Evolutionary conservation across 2,329 filamentous ascomycete genomes (phyloP).

Genomic region (Pseudonectria foliicola): DNA sequence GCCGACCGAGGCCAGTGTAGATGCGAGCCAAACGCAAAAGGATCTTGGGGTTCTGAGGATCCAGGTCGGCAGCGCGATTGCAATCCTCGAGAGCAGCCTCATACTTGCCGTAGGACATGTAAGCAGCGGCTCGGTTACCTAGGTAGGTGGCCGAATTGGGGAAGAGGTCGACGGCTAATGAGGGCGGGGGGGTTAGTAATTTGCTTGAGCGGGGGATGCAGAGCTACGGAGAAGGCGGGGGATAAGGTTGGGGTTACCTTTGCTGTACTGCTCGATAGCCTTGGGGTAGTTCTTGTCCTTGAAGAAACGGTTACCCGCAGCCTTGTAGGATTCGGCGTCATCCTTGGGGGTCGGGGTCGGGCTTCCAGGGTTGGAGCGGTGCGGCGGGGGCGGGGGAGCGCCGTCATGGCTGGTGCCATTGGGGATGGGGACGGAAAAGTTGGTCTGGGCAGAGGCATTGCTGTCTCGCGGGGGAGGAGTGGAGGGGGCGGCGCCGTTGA

Average conservation of each 20-base stretch:
- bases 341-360: slow-evolving; percentile 50
- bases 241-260: slow-evolving; percentile 53
- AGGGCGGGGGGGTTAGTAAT: slow-evolving; percentile 12
- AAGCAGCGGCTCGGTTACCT: slow-evolving; percentile 90
- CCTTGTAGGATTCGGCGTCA: slow-evolving; percentile 87
- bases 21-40: slow-evolving; percentile 82
- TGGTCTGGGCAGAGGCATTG: slow-evolving; percentile 32
- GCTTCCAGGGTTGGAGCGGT: slow-evolving; percentile 57
- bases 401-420: slow-evolving; percentile 37
- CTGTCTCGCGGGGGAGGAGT: slow-evolving; percentile 44
- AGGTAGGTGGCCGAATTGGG: slow-evolving; percentile 83
- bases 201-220: slow-evolving; percentile 1
- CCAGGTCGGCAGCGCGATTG: slow-evolving; percentile 70
- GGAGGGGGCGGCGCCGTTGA: slow-evolving; percentile 36
- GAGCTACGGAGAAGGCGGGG: background rate
- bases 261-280: slow-evolving; percentile 89
- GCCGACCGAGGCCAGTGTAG: slow-evolving; percentile 78
- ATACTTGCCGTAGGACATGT: slow-evolving; percentile 80
- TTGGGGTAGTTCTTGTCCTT: slow-evolving; percentile 85
- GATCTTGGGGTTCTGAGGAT: slow-evolving; percentile 82
- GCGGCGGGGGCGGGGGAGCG: slow-evolving; percentile 62
- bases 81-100: slow-evolving; percentile 80
- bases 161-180: slow-evolving; percentile 75
- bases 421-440: slow-evolving; percentile 48
- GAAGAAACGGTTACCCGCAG: slow-evolving; percentile 91